A percentile compares a stretch with the other conserved stretches of the same genome.
Conservation (phyloP, 2,329 filamentous ascomycete species). For the Fusarium ramigenum region DNA sequence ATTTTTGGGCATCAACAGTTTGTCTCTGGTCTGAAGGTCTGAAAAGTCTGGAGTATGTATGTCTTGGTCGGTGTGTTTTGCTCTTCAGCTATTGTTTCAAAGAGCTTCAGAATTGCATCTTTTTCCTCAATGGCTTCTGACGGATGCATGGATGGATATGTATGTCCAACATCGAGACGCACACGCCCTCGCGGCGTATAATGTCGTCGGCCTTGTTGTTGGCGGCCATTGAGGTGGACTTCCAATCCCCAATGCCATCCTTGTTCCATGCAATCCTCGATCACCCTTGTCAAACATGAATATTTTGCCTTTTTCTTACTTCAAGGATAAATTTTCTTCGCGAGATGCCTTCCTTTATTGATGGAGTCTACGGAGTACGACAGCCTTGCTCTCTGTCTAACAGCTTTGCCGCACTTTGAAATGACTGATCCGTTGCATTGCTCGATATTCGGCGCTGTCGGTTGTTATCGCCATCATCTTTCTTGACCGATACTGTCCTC, state of each 20-base stretch:
- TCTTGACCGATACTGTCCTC: constrained; percentile 2
- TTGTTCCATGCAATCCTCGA: constrained; percentile 34
- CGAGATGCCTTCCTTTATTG: constrained; percentile 15
- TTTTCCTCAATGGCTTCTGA: constrained; percentile 1
- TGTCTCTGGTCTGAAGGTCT: constrained; percentile 3
- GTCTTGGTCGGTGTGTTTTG: constrained; percentile 1
- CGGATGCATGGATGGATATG: constrained; percentile 2
- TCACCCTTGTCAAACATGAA: constrained; percentile 30
- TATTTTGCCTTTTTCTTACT: constrained; percentile 22
- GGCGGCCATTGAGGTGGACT: constrained; percentile 29
- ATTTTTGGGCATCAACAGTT: constrained; percentile 19
- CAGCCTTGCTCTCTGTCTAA: constrained; percentile 4
- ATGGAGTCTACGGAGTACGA: constrained; percentile 1
- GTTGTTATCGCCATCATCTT: neutral
- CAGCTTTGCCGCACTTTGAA: constrained; percentile 6
- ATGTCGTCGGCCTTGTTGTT: constrained; percentile 34
- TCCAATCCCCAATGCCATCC: constrained; percentile 39
- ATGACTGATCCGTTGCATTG: constrained; percentile 16
- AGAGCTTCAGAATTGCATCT: neutral
- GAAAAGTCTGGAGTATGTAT: neutral
- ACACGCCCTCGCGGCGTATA: constrained; percentile 34
- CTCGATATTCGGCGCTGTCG: constrained; percentile 1
- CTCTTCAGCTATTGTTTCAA: constrained; percentile 16
- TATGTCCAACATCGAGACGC: constrained; percentile 19
- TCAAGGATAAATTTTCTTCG: constrained; percentile 13